Conservation (phyloP, 1,139 yeast genomes). For the Wickerhamiella pararugosa region DNA sequence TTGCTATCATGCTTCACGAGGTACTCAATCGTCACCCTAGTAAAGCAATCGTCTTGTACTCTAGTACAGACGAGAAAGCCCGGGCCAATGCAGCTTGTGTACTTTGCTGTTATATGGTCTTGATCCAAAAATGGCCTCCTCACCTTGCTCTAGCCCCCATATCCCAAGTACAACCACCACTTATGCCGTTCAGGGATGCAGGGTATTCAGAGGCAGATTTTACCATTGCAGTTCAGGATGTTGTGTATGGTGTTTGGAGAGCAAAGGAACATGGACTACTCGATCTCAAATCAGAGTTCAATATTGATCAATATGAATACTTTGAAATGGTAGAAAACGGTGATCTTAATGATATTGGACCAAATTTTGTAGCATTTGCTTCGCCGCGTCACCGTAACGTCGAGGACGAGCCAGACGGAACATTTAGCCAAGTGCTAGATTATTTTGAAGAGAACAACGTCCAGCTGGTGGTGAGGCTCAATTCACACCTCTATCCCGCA, state of each 20-base stretch:
- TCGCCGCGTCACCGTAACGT: slow-evolving; percentile 69
- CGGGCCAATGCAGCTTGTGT: slow-evolving; percentile 92
- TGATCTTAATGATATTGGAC: slow-evolving; percentile 80
- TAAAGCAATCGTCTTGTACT: slow-evolving; percentile 81
- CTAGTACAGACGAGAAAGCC: slow-evolving; percentile 64
- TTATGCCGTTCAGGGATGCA: slow-evolving; percentile 91
- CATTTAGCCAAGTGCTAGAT: slow-evolving; percentile 60
- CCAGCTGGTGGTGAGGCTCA: slow-evolving; percentile 77
- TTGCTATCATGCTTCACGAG: slow-evolving; percentile 88
- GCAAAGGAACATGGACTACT: slow-evolving; percentile 90
- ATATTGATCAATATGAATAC: slow-evolving; percentile 80
- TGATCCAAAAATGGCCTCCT: slow-evolving; percentile 96
- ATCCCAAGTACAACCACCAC: slow-evolving; percentile 84
- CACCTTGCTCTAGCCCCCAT: slow-evolving; percentile 93
- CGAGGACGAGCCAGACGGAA: slow-evolving; percentile 20
- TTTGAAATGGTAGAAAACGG: slow-evolving; percentile 96
- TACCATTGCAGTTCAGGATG: slow-evolving; percentile 82
- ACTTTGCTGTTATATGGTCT: slow-evolving; percentile 84
- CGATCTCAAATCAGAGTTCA: slow-evolving; percentile 64
- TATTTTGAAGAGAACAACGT: slow-evolving; percentile 63
- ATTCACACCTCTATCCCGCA: slow-evolving; percentile 79
- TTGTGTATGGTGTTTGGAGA: slow-evolving; percentile 93
- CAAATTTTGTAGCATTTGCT: slow-evolving; percentile 94
- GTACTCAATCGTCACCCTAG: slow-evolving; percentile 71
- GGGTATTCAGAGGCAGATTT: slow-evolving; percentile 94